Evolutionary conservation across 2,329 filamentous ascomycete species (phyloP), one percentile per base, ranked within the genome.

Genomic region (Calcarisporium arbuscula): DNA sequence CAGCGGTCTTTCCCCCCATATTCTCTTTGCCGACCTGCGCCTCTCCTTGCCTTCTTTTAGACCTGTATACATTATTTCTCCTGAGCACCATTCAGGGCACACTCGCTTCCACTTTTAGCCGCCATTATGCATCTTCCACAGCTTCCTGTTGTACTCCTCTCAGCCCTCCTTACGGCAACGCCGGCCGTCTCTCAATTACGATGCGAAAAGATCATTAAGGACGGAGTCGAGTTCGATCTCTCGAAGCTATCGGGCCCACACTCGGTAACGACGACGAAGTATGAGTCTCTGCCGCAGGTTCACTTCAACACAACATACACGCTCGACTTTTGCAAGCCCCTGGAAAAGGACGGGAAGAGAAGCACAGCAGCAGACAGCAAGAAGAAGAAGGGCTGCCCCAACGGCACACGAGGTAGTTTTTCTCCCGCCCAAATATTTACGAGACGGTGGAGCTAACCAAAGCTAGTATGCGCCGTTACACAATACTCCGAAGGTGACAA

Each of bases 251-350:
- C 63, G 6, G 85, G 83, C 2, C 80, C 82, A 21, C 82, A 82
- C 54, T 75, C 78, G 0, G 78, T 87, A 23, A 70, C 85, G 35
- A 75, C 75, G 31, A 67, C 64, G 50, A 67, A 67, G 46, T 65
- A 68, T 43, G 59, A 70, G 21, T 68, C 70, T 15, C 70, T 66
- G 12, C 66, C 67, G 12, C 65, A 74, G 19, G 68, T 67, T 40
- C 52, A 60, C 34, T 46, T 47, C 38, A 92, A 92, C 57, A 86
- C 79, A 18, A 90, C 85, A 28, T 94, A 87, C 58, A 89, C 85
- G 1, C 54, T 94, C 38, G 83, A 94, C 50, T 68, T 94, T 31
- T 94, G 87, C 62, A 61, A 67, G 34, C 68, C 75, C 6, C 62
- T 95, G 44, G 74, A 75, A 56, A 73, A 74, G 53, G 72, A 68